Percentiles rank a stretch among this genome's conserved stretches.
Evolutionary conservation across 140 eudicot genomes (phyloP).

Genomic region (Ambrosia hybrid): DNA sequence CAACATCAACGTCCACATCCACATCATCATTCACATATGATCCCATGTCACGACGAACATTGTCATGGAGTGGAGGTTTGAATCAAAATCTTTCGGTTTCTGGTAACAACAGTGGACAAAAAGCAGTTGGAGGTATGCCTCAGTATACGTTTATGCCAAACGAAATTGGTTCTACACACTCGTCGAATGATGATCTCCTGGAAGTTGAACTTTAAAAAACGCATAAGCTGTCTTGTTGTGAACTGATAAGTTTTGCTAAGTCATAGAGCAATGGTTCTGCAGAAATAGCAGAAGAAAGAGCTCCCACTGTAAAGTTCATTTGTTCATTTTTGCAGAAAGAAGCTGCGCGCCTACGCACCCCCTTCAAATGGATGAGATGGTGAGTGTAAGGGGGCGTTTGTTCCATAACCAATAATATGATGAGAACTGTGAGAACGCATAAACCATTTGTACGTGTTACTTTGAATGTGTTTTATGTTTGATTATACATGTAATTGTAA

Average conservation of each 20-base stretch:
- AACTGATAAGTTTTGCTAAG: constrained; percentile 32
- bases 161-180: constrained; percentile 30
- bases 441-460: too few relatives aligned
- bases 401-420: too few relatives aligned
- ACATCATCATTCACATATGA: constrained; percentile 22
- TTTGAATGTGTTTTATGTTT: neutral
- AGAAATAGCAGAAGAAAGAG: constrained; percentile 26
- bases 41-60: constrained; percentile 61
- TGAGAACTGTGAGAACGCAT: too few relatives aligned
- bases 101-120: constrained; percentile 27
- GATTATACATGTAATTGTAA: neutral
- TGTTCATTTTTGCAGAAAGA: constrained; percentile 38
- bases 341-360: too few relatives aligned
- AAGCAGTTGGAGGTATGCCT: constrained; percentile 59
- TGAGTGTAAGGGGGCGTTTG: neutral
- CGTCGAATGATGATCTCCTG: constrained; percentile 73
- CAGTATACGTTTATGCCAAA: constrained; percentile 40
- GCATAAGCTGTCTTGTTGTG: constrained; percentile 27
- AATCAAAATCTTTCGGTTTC: constrained; percentile 37
- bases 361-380: constrained; percentile 10
- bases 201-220: constrained; percentile 76
- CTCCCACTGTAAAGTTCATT: constrained; percentile 39
- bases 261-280: constrained; percentile 24
- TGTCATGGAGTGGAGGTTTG: constrained; percentile 76
- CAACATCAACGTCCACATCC: constrained; percentile 26